Evolutionary conservation across 1,139 yeast species (phyloP).

Genomic region (Saccharomyces hybrid): DNA sequence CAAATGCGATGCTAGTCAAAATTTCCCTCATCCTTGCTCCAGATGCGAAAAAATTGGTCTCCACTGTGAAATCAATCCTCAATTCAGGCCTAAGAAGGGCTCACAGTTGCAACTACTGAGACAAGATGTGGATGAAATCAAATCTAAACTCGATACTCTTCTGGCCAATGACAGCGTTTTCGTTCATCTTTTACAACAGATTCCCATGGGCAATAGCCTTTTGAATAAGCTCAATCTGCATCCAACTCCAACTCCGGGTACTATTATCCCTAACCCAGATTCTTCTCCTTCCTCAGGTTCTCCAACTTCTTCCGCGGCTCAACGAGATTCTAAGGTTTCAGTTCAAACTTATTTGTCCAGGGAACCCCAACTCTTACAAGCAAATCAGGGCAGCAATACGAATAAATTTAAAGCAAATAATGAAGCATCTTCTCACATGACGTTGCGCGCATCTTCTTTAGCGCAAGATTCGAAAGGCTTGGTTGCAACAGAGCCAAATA

Average conservation of each 20-base stretch:
- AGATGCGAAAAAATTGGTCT: conserved; percentile 76
- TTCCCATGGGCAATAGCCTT: conserved; percentile 5
- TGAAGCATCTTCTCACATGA: not conserved
- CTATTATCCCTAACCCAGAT: not conserved
- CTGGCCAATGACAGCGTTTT: conserved; percentile 63
- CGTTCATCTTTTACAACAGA: conserved; percentile 36
- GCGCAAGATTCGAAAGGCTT: not conserved
- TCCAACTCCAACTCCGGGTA: not conserved
- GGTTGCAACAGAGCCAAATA: not conserved
- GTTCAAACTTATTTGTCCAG: conserved; percentile 32
- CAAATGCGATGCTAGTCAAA: conserved; percentile 83
- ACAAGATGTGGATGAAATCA: conserved; percentile 76
- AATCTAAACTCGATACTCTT: conserved; percentile 67
- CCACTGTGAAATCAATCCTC: conserved; percentile 84
- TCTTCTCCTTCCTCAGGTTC: not conserved
- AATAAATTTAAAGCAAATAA: not conserved
- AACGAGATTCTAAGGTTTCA: conserved; percentile 15
- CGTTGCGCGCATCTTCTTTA: not conserved
- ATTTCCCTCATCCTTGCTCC: conserved; percentile 75
- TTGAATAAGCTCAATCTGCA: conserved; percentile 3
- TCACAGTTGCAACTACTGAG: conserved; percentile 78
- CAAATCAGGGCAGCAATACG: not conserved
- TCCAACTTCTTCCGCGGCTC: conserved; percentile 1
- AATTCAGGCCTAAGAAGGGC: conserved; percentile 85
- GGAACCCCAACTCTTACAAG: conserved; percentile 29